Conservation (phyloP, 176 grass and related monocot genomes). For the Raddia guianensis region DNA sequence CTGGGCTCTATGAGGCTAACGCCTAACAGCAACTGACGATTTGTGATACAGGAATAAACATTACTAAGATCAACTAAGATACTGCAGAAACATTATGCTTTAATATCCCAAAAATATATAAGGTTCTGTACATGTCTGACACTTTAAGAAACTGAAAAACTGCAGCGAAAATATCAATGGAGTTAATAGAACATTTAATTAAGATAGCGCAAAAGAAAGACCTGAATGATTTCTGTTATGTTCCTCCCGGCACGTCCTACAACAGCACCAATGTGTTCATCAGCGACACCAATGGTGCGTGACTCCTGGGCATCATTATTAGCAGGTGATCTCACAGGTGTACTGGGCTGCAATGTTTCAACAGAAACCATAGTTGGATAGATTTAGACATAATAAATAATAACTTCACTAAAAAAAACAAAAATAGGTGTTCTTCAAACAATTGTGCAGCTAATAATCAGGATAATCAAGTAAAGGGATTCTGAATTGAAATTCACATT, state of each 20-base stretch:
- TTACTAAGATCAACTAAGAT: background rate
- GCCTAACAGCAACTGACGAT: background rate
- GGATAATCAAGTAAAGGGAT: background rate
- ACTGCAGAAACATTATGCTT: background rate
- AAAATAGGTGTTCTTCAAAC: background rate
- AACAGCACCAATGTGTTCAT: conserved; percentile 90
- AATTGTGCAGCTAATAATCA: background rate
- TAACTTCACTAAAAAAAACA: background rate
- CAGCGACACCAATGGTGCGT: conserved; percentile 75
- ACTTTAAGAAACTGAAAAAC: background rate
- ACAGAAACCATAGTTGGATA: conserved; percentile 24
- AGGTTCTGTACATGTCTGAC: background rate
- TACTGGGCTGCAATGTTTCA: conserved; percentile 47
- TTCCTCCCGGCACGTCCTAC: conserved; percentile 83
- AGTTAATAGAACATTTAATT: background rate
- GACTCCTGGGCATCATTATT: conserved; percentile 61
- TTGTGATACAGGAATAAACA: background rate
- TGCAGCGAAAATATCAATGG: background rate
- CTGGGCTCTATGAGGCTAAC: background rate
- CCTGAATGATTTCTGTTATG: conserved; percentile 91
- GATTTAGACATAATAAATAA: conserved; percentile 11
- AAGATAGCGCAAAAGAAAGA: conserved; percentile 9
- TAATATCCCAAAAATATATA: background rate
- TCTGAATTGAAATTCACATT: no score
- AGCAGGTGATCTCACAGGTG: conserved; percentile 47